A percentile compares a stretch with the other conserved stretches of the same genome.
phyloP scores from a whole-genome alignment of 805 yeast species.

The Komagataella pseudopastoris region DNA sequence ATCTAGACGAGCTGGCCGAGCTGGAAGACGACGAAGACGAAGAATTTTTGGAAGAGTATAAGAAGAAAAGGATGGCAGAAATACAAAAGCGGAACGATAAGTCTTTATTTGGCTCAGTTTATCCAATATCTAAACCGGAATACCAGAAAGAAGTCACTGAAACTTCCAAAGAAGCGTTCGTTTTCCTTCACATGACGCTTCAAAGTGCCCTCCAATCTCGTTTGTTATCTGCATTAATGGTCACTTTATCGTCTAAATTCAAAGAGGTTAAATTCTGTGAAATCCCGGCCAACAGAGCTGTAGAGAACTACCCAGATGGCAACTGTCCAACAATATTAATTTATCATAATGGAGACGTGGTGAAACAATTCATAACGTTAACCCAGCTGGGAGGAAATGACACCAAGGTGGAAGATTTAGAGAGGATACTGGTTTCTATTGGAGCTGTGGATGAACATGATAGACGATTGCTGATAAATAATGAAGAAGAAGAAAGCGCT shows the following conservation, averaged over 20 bases:
- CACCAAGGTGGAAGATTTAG: constrained; percentile 57
- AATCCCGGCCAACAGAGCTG: constrained; percentile 81
- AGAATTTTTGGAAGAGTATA: constrained; percentile 70
- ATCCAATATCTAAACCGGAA: constrained; percentile 76
- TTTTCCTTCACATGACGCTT: constrained; percentile 65
- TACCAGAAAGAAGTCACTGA: constrained; percentile 77
- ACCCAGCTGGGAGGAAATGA: constrained; percentile 77
- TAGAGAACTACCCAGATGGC: constrained; percentile 80
- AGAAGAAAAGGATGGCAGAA: constrained; percentile 67
- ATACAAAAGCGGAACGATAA: constrained; percentile 42
- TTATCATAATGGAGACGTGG: constrained; percentile 65
- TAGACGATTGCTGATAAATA: constrained; percentile 47
- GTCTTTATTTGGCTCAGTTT: constrained; percentile 60
- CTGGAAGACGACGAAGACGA: constrained; percentile 90
- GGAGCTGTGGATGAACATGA: constrained; percentile 59
- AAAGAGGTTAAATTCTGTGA: constrained; percentile 84
- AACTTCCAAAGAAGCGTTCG: constrained; percentile 54
- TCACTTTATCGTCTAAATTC: constrained; percentile 48
- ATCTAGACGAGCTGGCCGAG: constrained; percentile 72
- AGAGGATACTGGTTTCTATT: constrained; percentile 50
- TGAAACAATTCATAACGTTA: constrained; percentile 71
- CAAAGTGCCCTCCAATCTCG: constrained; percentile 64
- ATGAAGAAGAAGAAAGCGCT: constrained; percentile 41
- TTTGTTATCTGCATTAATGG: constrained; percentile 45
- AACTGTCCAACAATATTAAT: constrained; percentile 87